phyloP scores from a whole-genome alignment of 2,329 filamentous ascomycete species.

The Scolecobasidium constrictum region DNA sequence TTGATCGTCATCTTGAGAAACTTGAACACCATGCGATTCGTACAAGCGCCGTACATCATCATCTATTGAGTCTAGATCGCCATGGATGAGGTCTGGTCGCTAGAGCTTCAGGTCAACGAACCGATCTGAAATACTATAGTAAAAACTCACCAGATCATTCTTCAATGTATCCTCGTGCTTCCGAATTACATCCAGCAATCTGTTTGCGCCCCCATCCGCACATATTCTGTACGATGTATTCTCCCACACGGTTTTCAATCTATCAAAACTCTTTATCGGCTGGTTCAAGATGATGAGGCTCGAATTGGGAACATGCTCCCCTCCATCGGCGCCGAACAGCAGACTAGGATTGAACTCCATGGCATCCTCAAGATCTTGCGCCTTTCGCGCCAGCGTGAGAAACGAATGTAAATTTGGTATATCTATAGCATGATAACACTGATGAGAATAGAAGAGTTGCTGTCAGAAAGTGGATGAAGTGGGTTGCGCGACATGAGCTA shows the following conservation, averaged over 20 bases:
- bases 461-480: no score
- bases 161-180: slow-evolving; percentile 13
- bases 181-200: slow-evolving; percentile 45
- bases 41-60: slow-evolving; percentile 57
- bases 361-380: no score
- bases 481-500: no score
- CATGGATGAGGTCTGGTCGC: slow-evolving; percentile 57
- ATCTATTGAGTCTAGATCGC: slow-evolving; percentile 78
- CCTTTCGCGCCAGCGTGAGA: no score
- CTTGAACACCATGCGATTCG: slow-evolving; percentile 43
- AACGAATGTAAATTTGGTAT: no score
- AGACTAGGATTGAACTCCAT: slow-evolving; percentile 8
- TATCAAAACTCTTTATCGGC: slow-evolving; percentile 38
- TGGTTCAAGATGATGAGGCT: slow-evolving; percentile 52
- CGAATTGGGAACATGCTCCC: slow-evolving; percentile 5
- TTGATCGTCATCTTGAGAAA: slow-evolving; percentile 69
- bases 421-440: no score
- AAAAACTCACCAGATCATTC: neutral
- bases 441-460: no score
- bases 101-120: no score
- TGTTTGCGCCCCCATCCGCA: slow-evolving; percentile 86
- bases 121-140: neutral
- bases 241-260: slow-evolving; percentile 35
- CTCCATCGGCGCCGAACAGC: slow-evolving; percentile 1
- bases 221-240: slow-evolving; percentile 59